Evolutionary conservation across 2,329 filamentous ascomycete genomes (phyloP).

Genomic region (Pseudodiploospora longispora): DNA sequence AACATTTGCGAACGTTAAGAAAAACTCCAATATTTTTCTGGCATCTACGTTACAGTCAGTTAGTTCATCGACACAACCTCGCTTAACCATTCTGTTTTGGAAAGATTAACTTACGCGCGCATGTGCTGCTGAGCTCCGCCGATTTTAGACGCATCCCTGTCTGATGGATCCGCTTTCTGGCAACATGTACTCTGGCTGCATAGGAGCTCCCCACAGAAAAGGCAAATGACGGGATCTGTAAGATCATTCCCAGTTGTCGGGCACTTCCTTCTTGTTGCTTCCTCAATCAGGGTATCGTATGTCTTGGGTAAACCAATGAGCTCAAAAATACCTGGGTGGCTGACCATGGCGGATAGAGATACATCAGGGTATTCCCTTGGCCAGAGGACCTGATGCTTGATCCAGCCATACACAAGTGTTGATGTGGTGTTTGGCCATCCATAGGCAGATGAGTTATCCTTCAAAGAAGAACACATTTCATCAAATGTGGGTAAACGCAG

Average conservation of each 20-base stretch:
- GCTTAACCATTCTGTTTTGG: not conserved
- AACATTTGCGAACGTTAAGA: constrained; percentile 95
- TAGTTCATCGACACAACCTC: not conserved
- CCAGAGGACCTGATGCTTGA: constrained; percentile 52
- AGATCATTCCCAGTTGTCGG: constrained; percentile 88
- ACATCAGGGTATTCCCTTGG: constrained; percentile 20
- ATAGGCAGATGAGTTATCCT: constrained; percentile 32
- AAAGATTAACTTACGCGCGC: constrained; percentile 54
- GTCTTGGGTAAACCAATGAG: constrained; percentile 86
- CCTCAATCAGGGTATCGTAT: constrained; percentile 87
- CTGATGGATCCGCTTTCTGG: constrained; percentile 50
- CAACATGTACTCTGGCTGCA: constrained; percentile 94
- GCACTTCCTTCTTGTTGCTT: constrained; percentile 75
- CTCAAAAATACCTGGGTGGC: constrained; percentile 89
- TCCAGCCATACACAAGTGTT: constrained; percentile 58
- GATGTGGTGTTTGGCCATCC: constrained; percentile 42
- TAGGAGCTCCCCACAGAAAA: constrained; percentile 95
- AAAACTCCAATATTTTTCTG: constrained; percentile 87
- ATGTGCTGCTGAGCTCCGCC: constrained; percentile 91
- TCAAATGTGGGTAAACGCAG: constrained; percentile 72
- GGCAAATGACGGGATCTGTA: constrained; percentile 81
- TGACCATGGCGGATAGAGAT: constrained; percentile 41
- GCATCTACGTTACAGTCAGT: constrained; percentile 49
- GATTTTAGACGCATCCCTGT: constrained; percentile 38
- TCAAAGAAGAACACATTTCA: constrained; percentile 61